Evolutionary conservation across 148 eudicot genomes (phyloP).

Genomic region (Camellia japonica): DNA sequence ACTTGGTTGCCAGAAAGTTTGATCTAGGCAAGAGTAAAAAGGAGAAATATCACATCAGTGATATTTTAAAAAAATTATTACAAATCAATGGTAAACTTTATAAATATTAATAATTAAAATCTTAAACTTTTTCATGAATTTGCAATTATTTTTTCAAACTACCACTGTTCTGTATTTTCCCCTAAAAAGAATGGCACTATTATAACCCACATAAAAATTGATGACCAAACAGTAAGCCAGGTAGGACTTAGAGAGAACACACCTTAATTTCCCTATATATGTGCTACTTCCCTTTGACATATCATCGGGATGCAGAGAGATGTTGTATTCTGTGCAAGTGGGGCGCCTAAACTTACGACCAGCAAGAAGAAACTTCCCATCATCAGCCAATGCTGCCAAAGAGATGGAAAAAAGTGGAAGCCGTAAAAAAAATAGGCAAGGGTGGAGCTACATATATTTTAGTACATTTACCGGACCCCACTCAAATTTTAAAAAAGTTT

Average conservation of each 20-base stretch:
- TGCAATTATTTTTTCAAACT: too few relatives aligned
- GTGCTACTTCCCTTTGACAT: constrained; percentile 57
- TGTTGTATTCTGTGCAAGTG: constrained; percentile 65
- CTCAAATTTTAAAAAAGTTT: too few relatives aligned
- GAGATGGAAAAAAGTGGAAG: neutral
- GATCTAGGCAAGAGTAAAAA: constrained; percentile 40
- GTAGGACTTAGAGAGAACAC: neutral
- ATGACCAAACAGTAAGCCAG: neutral
- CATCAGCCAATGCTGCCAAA: constrained; percentile 67
- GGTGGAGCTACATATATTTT: too few relatives aligned
- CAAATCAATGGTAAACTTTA: too few relatives aligned
- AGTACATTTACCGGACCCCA: too few relatives aligned
- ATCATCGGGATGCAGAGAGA: constrained; percentile 64
- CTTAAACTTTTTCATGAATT: too few relatives aligned
- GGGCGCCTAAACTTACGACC: constrained; percentile 68
- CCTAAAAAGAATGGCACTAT: neutral
- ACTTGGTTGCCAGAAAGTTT: constrained; percentile 73
- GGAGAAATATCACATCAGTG: too few relatives aligned
- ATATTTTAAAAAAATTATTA: too few relatives aligned
- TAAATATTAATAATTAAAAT: too few relatives aligned
- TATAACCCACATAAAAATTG: constrained; percentile 6
- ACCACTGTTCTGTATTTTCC: too few relatives aligned
- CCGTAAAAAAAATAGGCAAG: neutral
- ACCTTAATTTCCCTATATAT: constrained; percentile 79
- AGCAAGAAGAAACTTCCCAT: constrained; percentile 84